Evolutionary conservation across 1,139 yeast species (phyloP).

Genomic region (Kluyveromyces marxianus): DNA sequence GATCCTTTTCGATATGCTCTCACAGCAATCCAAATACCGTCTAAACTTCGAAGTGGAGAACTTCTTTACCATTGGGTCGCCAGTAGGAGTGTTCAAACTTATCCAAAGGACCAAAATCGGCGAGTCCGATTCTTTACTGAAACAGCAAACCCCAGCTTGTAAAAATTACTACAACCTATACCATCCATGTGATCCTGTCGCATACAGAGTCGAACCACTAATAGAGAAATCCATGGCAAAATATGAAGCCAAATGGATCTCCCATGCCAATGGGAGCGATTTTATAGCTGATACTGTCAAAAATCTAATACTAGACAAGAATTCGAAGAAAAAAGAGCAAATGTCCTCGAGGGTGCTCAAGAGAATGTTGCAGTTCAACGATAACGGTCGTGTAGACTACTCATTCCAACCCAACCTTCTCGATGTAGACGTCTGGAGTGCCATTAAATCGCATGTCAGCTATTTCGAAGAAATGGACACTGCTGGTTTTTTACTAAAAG

Average conservation of each 20-base stretch:
- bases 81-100: slow-evolving; percentile 78
- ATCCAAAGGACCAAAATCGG: slow-evolving; percentile 51
- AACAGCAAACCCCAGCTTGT: slow-evolving; percentile 40
- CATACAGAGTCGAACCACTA: slow-evolving; percentile 79
- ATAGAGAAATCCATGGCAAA: slow-evolving; percentile 48
- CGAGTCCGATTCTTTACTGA: slow-evolving; percentile 6
- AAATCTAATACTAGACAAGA: slow-evolving; percentile 11
- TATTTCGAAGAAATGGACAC: slow-evolving; percentile 85
- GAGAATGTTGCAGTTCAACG: slow-evolving; percentile 43
- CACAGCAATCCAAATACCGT: slow-evolving; percentile 45
- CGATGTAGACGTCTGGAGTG: slow-evolving; percentile 71
- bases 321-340: slow-evolving; percentile 21
- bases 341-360: slow-evolving; percentile 22
- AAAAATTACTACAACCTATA: slow-evolving; percentile 63
- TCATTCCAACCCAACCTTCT: slow-evolving; percentile 71
- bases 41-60: slow-evolving; percentile 67
- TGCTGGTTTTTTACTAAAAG: slow-evolving; percentile 62
- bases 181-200: slow-evolving; percentile 87
- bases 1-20: slow-evolving; percentile 68
- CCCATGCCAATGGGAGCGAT: slow-evolving; percentile 22
- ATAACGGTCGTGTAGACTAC: slow-evolving; percentile 75
- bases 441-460: slow-evolving; percentile 79
- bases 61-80: slow-evolving; percentile 80
- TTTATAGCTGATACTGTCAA: slow-evolving; percentile 21
- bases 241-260: slow-evolving; percentile 43